Conservation (phyloP, 2,329 filamentous ascomycete genomes). For the Colletotrichum karsti region DNA sequence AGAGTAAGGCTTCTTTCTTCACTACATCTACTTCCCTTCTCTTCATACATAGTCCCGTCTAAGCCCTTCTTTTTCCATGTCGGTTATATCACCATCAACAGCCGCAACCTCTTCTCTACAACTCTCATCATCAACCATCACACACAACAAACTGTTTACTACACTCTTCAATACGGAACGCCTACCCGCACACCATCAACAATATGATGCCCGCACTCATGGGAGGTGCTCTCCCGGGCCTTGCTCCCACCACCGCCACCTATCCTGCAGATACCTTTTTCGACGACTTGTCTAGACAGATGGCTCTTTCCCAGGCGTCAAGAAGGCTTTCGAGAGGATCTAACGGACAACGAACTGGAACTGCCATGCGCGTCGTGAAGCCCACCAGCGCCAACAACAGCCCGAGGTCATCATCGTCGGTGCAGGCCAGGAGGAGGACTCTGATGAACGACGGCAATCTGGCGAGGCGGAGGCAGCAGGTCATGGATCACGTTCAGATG, state of each 20-base stretch:
- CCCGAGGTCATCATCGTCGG: slow-evolving; percentile 62
- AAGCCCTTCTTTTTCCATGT: slow-evolving; percentile 30
- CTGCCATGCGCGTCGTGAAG: slow-evolving; percentile 69
- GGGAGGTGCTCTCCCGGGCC: slow-evolving; percentile 41
- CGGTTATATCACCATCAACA: slow-evolving; percentile 21
- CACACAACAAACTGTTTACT: background rate
- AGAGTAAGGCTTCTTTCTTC: slow-evolving; percentile 29
- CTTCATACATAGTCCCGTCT: slow-evolving; percentile 38
- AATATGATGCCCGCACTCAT: slow-evolving; percentile 46
- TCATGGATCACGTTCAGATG: slow-evolving; percentile 51
- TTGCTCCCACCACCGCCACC: slow-evolving; percentile 36
- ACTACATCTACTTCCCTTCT: slow-evolving; percentile 7
- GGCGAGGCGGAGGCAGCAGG: slow-evolving; percentile 55
- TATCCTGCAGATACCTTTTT: slow-evolving; percentile 54
- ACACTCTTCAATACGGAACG: background rate
- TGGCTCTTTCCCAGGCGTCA: slow-evolving; percentile 54
- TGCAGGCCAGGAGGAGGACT: slow-evolving; percentile 63
- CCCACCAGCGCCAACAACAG: slow-evolving; percentile 75
- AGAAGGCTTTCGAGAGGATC: slow-evolving; percentile 59
- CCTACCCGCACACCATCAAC: background rate
- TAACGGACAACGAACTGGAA: slow-evolving; percentile 57
- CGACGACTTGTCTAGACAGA: slow-evolving; percentile 62
- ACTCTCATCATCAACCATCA: background rate
- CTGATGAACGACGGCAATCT: slow-evolving; percentile 60
- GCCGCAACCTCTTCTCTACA: background rate